phyloP scores from a whole-genome alignment of 805 yeast genomes.

The Teunomyces gatunensis region DNA sequence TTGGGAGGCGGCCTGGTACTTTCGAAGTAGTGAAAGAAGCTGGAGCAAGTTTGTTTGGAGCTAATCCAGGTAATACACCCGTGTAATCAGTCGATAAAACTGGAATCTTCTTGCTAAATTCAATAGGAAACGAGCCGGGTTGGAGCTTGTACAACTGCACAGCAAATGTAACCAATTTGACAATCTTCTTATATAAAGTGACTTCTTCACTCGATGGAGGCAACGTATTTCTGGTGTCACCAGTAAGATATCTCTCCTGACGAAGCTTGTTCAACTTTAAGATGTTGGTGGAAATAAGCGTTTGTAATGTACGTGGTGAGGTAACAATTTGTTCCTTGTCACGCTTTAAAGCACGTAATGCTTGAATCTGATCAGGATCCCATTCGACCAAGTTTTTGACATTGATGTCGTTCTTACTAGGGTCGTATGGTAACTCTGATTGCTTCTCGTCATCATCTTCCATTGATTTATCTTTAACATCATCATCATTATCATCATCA shows the following conservation, averaged over 20 bases:
- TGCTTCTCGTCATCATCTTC: constrained; percentile 7
- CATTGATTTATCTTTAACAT: constrained; percentile 11
- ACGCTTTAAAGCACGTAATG: constrained; percentile 23
- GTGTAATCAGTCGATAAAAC: constrained; percentile 68
- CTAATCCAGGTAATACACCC: constrained; percentile 74
- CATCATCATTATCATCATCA: constrained; percentile 9
- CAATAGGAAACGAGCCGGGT: constrained; percentile 24
- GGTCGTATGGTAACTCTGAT: constrained; percentile 6
- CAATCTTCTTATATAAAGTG: constrained; percentile 27
- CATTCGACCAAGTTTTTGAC: constrained; percentile 31
- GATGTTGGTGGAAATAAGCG: constrained; percentile 29
- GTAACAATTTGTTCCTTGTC: constrained; percentile 20
- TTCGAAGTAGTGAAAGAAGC: constrained; percentile 2
- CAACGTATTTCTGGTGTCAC: constrained; percentile 22
- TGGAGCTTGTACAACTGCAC: constrained; percentile 27
- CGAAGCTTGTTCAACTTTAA: constrained; percentile 38
- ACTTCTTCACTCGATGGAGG: constrained; percentile 27
- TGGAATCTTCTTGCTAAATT: constrained; percentile 51
- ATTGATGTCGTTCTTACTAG: constrained; percentile 17
- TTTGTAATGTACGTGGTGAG: constrained; percentile 33
- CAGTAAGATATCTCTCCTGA: constrained; percentile 35
- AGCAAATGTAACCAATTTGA: constrained; percentile 30
- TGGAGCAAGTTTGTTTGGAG: constrained; percentile 18
- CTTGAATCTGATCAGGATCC: constrained; percentile 31
- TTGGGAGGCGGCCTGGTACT: constrained; percentile 29